Evolutionary conservation across 495 filamentous ascomycete genomes (phyloP), one percentile per base, ranked within the genome.

Genomic region (Neurospora sp.): DNA sequence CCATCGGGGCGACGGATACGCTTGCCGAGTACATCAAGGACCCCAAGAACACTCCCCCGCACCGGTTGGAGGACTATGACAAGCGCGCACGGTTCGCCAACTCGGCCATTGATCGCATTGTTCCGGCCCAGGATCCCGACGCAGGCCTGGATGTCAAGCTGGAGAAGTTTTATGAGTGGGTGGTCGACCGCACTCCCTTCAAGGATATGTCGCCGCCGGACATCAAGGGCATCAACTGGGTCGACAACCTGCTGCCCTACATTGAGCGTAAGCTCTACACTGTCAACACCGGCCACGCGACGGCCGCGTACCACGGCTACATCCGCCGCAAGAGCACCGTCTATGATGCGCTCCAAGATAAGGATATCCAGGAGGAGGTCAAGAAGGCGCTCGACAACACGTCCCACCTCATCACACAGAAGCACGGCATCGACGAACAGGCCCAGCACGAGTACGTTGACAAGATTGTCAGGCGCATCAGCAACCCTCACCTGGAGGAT

Each of bases 181-280:
- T 94, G 11, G 94, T 98, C 66, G 96, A 99, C 78, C 81, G 87
- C 78, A 90, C 88, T 3, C 94, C 94, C 0, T 98, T 97, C 84
- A 84, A 88, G 71, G 79, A 79, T 73, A 71, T 79, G 48, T 72
- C 73, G 38, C 74, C 71, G 6, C 93, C 93, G 3, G 83, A 90
- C 42, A 93, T 99, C 81, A 82, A 94, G 71, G 96, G 94, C 70
- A 90, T 99, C 80, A 90, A 95, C 81, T 96, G 92, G 89, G 96
- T 98, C 66, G 90, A 93, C 76, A 89, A 98, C 85, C 88, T 99
- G 34, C 86, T 89, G 79, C 96, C 96, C 71, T 99, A 94, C 86
- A 98, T 98, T 79, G 94, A 99, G 89, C 94, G 96, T 83, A 99
- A 99, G 86, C 90, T 99, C 74, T 99, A 93, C 87, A 99, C 96